Evolutionary conservation across 2,329 filamentous ascomycete genomes (phyloP), one percentile per base, ranked within the genome.

Genomic region (Coniella vitis): DNA sequence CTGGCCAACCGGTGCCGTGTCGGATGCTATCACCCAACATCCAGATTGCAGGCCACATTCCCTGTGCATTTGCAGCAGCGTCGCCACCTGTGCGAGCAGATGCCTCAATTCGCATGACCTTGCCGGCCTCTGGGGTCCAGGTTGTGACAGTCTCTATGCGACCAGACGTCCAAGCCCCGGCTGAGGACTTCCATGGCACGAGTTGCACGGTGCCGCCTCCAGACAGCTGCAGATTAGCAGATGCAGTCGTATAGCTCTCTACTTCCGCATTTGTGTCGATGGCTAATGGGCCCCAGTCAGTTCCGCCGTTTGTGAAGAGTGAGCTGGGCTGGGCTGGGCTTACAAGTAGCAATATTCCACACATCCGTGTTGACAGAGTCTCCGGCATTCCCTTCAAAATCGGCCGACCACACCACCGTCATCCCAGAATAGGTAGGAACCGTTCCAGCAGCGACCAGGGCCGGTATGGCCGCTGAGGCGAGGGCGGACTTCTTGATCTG

Each of bases 41-140:
- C 76, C 76, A 81, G 57, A 79, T 79, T 0, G 77, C 77, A 0
- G 77, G 76, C 77, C 76, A 81, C 43, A 80, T 66, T 4, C 78
- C 78, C 55, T 77, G 67, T 61, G 78, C 75, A 38, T 60, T 59
- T 17, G 44, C 42, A 16, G 47, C 32, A 1, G 60, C 37, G 60
- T 70, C 70, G 51, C 57, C 57, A 12, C 73, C 78, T 40, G 78
- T 65, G 32, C 74, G 70, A 39, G 80, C 62, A 20, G 61, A 60
- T 4, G 70, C 68, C 51, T 78, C 70, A 22, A 74, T 63, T 36
- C 68, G 62, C 19, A 73, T 78, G 25, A 72, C 57, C 51, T 68
- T 69, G 53, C 74, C 73, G 1, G 65, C 51, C 1, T 56, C 50
- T 0, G 77, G 76, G 0, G 71, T 75, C 55, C 75, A 70, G 22